phyloP scores from a whole-genome alignment of 139 green algal genomes.

The Micromonas commoda region DNA sequence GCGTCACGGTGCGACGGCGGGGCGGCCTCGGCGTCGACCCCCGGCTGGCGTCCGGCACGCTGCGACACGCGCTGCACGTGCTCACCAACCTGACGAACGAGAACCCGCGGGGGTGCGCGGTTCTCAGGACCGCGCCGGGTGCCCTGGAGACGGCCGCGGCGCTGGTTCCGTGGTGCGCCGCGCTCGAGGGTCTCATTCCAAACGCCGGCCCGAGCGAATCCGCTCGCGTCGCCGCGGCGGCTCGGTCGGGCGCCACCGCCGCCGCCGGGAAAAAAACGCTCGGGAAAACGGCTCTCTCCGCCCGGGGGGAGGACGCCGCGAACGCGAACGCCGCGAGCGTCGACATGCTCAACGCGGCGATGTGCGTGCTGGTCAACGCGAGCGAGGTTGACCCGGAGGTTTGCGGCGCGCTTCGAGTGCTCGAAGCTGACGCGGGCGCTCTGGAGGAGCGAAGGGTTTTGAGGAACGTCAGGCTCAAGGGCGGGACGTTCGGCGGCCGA shows the following conservation, averaged over 20 bases:
- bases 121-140: neutral
- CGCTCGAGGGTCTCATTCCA: neutral
- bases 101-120: neutral
- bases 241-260: neutral
- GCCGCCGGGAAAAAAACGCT: too few species aligned
- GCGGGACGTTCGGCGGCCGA: neutral
- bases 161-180: neutral
- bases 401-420: neutral
- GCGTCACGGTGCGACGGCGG: neutral
- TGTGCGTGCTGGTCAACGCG: constrained; percentile 8
- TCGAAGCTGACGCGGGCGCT: neutral
- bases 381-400: neutral
- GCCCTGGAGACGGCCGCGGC: neutral
- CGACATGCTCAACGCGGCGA: neutral
- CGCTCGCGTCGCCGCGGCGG: too few species aligned
- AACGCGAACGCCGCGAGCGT: neutral
- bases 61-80: neutral
- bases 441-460: too few species aligned
- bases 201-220: neutral
- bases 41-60: neutral
- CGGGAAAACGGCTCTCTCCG: too few species aligned
- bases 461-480: neutral
- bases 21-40: neutral
- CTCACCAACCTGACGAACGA: constrained; percentile 18
- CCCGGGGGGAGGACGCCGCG: too few species aligned